A percentile compares a stretch with the other conserved stretches of the same genome.
These are phyloP conservation scores for Scleroderma bovista DNA, from an alignment of 768 basidiomycete species.

Conservation along the genomic window DNA sequence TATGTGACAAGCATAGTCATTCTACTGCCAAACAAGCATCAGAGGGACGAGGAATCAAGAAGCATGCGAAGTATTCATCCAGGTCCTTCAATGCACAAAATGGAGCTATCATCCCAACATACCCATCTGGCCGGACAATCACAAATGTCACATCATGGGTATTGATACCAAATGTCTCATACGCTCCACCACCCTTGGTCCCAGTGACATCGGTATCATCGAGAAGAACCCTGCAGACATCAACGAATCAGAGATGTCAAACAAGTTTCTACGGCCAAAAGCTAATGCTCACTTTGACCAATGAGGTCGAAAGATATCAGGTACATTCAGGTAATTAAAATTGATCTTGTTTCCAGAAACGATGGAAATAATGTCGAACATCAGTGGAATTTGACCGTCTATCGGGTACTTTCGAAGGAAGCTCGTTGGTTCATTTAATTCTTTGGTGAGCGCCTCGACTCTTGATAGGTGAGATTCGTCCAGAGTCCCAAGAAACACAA, in stretches of 20 bases:
- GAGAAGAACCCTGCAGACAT: conserved; percentile 26
- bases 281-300: conserved; percentile 36
- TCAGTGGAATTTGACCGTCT: conserved; percentile 13
- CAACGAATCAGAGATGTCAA: background rate
- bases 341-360: conserved; percentile 26
- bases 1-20: background rate
- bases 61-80: conserved; percentile 43
- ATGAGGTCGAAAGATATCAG: conserved; percentile 32
- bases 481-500: conserved; percentile 30
- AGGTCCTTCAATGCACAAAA: conserved; percentile 29
- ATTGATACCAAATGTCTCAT: conserved; percentile 31
- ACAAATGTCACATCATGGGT: conserved; percentile 26
- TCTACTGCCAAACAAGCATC: background rate
- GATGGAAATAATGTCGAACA: conserved; percentile 30
- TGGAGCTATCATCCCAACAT: conserved; percentile 32
- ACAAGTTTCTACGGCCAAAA: background rate
- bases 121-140: conserved; percentile 38
- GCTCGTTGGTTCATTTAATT: conserved; percentile 19
- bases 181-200: conserved; percentile 28
- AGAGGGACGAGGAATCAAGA: conserved; percentile 28
- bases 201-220: conserved; percentile 32
- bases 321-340: conserved; percentile 31
- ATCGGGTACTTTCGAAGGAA: conserved; percentile 26
- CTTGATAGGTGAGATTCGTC: conserved; percentile 15
- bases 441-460: conserved; percentile 22